Conservation (phyloP, 1,284 basidiomycete species). For the Apiotrichum akiyoshidainum region DNA sequence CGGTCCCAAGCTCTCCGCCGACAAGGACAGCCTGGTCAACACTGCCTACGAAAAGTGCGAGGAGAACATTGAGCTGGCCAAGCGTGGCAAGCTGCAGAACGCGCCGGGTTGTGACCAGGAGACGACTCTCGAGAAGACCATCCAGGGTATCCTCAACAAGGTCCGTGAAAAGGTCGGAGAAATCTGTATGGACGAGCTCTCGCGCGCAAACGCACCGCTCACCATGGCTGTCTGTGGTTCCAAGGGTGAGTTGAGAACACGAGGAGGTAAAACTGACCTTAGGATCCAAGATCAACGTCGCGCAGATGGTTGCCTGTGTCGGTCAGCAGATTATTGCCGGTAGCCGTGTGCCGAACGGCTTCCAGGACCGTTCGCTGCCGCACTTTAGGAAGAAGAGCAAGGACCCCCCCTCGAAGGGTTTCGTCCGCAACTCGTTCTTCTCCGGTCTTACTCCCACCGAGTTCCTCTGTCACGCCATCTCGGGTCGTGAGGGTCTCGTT, state of each 20-base stretch:
- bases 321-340: constrained; percentile 99
- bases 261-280: constrained; percentile 13
- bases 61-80: constrained; percentile 82
- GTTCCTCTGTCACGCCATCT: constrained; percentile 98
- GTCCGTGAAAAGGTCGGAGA: constrained; percentile 96
- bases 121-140: constrained; percentile 91
- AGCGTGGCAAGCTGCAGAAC: constrained; percentile 89
- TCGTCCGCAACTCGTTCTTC: constrained; percentile 97
- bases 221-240: constrained; percentile 99
- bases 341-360: constrained; percentile 96
- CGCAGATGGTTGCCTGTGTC: constrained; percentile 99
- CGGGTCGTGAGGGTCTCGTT: constrained; percentile 95
- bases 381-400: constrained; percentile 98
- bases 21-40: constrained; percentile 85
- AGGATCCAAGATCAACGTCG: constrained; percentile 99
- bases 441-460: constrained; percentile 92
- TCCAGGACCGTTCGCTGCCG: constrained; percentile 97
- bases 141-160: constrained; percentile 87
- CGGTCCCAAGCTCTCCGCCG: constrained; percentile 70
- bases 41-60: constrained; percentile 85
- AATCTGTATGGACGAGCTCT: constrained; percentile 97
- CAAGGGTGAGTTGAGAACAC: constrained; percentile 67
- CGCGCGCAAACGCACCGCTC: constrained; percentile 90
- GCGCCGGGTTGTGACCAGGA: constrained; percentile 96
- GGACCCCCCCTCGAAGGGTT: constrained; percentile 96